Conservation (phyloP, 257 asterid genomes). For the Capsicum chinense region DNA sequence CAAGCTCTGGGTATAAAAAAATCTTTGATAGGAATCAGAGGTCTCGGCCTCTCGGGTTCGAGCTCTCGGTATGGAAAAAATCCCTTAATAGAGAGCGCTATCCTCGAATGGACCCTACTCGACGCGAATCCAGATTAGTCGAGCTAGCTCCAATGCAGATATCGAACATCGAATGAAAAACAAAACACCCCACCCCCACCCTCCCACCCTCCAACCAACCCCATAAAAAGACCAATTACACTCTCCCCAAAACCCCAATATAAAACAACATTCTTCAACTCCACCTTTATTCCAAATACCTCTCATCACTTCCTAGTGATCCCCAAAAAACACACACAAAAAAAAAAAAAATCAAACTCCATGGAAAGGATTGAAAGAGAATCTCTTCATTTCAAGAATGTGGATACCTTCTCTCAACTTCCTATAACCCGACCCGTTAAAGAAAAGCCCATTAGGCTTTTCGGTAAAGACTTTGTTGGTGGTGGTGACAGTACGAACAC, state of each 20-base stretch:
- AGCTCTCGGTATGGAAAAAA: too few relatives aligned
- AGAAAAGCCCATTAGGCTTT: conserved; percentile 67
- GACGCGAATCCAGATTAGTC: too few relatives aligned
- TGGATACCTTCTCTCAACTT: conserved; percentile 78
- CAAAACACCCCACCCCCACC: too few relatives aligned
- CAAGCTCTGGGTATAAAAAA: too few relatives aligned
- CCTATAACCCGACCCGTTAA: conserved; percentile 65
- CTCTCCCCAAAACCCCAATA: neutral
- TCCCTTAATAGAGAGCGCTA: too few relatives aligned
- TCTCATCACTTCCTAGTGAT: neutral
- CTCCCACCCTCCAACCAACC: too few relatives aligned
- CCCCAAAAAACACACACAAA: neutral
- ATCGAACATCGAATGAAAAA: too few relatives aligned
- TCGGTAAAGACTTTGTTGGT: conserved; percentile 76
- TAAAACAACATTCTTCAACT: neutral
- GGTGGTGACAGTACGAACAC: neutral
- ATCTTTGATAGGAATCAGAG: too few relatives aligned
- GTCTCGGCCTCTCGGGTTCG: too few relatives aligned
- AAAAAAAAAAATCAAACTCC: conserved; percentile 13
- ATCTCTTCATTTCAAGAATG: conserved; percentile 77
- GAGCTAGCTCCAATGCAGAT: too few relatives aligned
- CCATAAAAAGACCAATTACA: too few relatives aligned
- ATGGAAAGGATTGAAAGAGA: conserved; percentile 72
- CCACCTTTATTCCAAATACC: neutral
- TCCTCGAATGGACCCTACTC: too few relatives aligned